Conservation (phyloP, 2,329 filamentous ascomycete genomes). For the Cordyceps cateniannulata region DNA sequence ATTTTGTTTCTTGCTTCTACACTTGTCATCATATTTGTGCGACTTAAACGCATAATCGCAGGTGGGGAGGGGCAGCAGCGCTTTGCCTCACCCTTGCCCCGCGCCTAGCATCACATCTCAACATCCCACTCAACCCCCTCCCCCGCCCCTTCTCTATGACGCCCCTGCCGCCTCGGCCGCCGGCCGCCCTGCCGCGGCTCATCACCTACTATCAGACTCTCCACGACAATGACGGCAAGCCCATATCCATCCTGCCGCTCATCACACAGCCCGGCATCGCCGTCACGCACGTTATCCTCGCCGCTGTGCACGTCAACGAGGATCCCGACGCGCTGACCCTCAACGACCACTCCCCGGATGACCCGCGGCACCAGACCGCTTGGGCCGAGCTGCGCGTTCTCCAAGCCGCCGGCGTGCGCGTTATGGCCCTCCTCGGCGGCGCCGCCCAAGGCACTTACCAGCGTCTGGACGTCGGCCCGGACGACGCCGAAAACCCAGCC, state of each 20-base stretch:
- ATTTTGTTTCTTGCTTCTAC: neutral
- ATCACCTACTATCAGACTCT: constrained; percentile 51
- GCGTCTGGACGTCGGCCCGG: constrained; percentile 45
- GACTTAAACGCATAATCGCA: neutral
- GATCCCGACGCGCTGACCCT: constrained; percentile 61
- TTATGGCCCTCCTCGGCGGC: constrained; percentile 83
- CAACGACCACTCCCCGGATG: constrained; percentile 70
- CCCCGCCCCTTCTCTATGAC: constrained; percentile 21
- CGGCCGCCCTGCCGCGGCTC: constrained; percentile 36
- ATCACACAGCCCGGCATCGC: constrained; percentile 40
- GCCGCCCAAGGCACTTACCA: constrained; percentile 68
- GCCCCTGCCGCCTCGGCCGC: constrained; percentile 21
- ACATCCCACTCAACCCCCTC: neutral
- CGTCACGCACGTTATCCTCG: constrained; percentile 76
- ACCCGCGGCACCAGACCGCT: constrained; percentile 61
- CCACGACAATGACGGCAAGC: constrained; percentile 35
- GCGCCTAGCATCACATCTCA: neutral
- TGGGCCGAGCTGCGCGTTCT: constrained; percentile 73
- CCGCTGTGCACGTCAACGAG: constrained; percentile 77
- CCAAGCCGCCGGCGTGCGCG: constrained; percentile 67
- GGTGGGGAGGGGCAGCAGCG: neutral
- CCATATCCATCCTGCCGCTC: constrained; percentile 48
- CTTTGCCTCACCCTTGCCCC: neutral
- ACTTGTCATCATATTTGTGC: neutral
- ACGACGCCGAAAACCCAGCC: constrained; percentile 28